phyloP scores from a whole-genome alignment of 768 basidiomycete species.

The Boletus pseudopeckii region DNA sequence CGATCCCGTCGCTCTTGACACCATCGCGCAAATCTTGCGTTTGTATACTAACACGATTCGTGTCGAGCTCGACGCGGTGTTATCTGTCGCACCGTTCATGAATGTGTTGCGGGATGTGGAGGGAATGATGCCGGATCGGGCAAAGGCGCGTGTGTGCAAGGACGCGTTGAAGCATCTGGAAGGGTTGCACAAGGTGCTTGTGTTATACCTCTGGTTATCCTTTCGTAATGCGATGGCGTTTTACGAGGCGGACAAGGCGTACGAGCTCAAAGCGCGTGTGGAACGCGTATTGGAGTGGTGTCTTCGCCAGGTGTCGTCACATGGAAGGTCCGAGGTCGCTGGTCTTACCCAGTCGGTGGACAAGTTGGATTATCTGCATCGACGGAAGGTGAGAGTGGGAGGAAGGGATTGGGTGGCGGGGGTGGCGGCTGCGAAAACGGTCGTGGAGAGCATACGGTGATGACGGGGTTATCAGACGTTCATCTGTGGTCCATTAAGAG shows the following conservation, averaged over 20 bases:
- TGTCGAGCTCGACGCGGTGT: constrained; percentile 21
- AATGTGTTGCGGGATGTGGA: constrained; percentile 21
- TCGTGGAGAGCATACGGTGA: constrained; percentile 9
- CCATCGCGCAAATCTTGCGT: constrained; percentile 16
- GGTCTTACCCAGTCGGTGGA: background rate
- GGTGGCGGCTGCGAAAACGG: constrained; percentile 21
- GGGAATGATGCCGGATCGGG: constrained; percentile 17
- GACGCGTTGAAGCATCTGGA: constrained; percentile 49
- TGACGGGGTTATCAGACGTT: background rate
- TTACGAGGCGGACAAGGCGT: constrained; percentile 48
- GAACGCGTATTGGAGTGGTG: constrained; percentile 69
- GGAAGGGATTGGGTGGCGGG: constrained; percentile 15
- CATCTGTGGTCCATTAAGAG: background rate
- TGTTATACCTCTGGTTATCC: constrained; percentile 82
- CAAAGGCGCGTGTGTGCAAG: constrained; percentile 3
- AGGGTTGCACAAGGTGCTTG: constrained; percentile 69
- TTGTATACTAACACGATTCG: constrained; percentile 35
- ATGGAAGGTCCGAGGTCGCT: background rate
- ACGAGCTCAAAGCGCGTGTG: constrained; percentile 53
- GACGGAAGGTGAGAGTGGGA: constrained; percentile 7
- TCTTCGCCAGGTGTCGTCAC: constrained; percentile 41
- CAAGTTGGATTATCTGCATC: constrained; percentile 23
- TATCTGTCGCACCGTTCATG: constrained; percentile 23
- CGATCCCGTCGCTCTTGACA: constrained; percentile 21
- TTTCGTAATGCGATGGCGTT: constrained; percentile 70